Evolutionary conservation across 2,329 filamentous ascomycete species (phyloP).

Genomic region (Nothophoma quercina): DNA sequence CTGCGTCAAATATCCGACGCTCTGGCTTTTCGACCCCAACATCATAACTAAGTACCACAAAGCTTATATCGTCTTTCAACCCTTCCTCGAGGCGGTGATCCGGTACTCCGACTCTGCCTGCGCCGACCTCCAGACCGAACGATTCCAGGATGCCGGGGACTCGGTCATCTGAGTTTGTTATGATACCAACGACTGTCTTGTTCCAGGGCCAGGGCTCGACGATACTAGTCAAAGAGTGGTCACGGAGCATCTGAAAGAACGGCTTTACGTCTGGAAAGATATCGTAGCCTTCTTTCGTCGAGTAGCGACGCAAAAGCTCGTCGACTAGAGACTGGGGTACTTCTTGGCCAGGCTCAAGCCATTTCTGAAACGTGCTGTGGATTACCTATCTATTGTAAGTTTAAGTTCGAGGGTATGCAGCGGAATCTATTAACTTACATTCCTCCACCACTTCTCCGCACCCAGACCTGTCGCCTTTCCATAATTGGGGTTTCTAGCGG

Average conservation of each 20-base stretch:
- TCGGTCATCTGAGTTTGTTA: conserved; percentile 71
- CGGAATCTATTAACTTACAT: conserved; percentile 51
- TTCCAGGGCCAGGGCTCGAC: conserved; percentile 46
- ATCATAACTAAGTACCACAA: conserved; percentile 70
- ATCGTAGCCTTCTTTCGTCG: conserved; percentile 61
- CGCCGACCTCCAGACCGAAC: conserved; percentile 59
- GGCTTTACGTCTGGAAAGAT: conserved; percentile 57
- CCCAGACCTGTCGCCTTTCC: conserved; percentile 62
- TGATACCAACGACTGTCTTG: conserved; percentile 61
- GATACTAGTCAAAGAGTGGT: background rate
- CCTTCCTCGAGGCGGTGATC: conserved; percentile 31
- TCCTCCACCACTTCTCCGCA: conserved; percentile 66
- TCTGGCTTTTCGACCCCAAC: conserved; percentile 68
- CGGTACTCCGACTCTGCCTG: conserved; percentile 24
- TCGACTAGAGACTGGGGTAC: conserved; percentile 58
- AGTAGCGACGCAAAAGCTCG: conserved; percentile 62
- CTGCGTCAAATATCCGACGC: conserved; percentile 63
- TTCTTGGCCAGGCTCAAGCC: conserved; percentile 36
- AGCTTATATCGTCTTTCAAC: conserved; percentile 57
- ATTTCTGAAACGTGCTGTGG: conserved; percentile 53
- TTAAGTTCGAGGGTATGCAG: background rate
- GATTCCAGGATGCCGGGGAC: conserved; percentile 63
- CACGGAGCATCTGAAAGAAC: conserved; percentile 55
- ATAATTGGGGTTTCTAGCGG: conserved; percentile 64
- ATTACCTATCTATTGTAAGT: conserved; percentile 56